Evolutionary conservation across 2,329 filamentous ascomycete species (phyloP).

Genomic region (Xylaria polymorpha): DNA sequence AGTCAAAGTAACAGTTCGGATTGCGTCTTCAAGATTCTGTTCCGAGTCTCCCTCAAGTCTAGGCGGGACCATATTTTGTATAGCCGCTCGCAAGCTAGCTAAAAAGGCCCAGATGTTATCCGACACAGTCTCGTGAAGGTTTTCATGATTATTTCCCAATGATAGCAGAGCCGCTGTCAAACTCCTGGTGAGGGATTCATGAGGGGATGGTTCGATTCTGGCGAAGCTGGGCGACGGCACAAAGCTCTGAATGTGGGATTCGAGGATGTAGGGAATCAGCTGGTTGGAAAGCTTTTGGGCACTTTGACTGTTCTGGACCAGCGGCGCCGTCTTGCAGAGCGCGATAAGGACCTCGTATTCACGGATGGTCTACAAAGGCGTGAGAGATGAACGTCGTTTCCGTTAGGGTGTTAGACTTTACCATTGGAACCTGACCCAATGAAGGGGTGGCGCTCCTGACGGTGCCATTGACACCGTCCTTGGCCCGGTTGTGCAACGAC

Average conservation of each 20-base stretch:
- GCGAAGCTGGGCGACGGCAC: slow-evolving; percentile 84
- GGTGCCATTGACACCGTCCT: slow-evolving; percentile 62
- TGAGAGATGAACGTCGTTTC: slow-evolving; percentile 35
- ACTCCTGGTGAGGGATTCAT: slow-evolving; percentile 83
- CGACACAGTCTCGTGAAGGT: slow-evolving; percentile 73
- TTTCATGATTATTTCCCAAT: slow-evolving; percentile 77
- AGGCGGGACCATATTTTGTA: slow-evolving; percentile 65
- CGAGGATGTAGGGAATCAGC: slow-evolving; percentile 84
- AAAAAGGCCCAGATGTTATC: slow-evolving; percentile 78
- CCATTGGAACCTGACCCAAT: slow-evolving; percentile 70
- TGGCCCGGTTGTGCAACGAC: slow-evolving; percentile 58
- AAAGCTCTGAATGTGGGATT: slow-evolving; percentile 83
- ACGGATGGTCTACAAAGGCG: slow-evolving; percentile 73
- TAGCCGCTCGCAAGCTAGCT: slow-evolving; percentile 73
- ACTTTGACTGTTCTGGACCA: slow-evolving; percentile 75
- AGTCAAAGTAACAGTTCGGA: slow-evolving; percentile 78
- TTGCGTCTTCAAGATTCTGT: slow-evolving; percentile 72
- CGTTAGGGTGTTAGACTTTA: slow-evolving; percentile 50
- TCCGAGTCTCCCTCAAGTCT: slow-evolving; percentile 67
- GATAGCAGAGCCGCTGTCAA: slow-evolving; percentile 85
- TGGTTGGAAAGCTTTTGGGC: slow-evolving; percentile 84
- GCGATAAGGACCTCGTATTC: slow-evolving; percentile 94
- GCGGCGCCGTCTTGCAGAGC: slow-evolving; percentile 88
- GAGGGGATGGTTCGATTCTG: slow-evolving; percentile 86
- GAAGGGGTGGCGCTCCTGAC: slow-evolving; percentile 55